phyloP scores from a whole-genome alignment of 306 rosid genomes.

The Alnus rubra region DNA sequence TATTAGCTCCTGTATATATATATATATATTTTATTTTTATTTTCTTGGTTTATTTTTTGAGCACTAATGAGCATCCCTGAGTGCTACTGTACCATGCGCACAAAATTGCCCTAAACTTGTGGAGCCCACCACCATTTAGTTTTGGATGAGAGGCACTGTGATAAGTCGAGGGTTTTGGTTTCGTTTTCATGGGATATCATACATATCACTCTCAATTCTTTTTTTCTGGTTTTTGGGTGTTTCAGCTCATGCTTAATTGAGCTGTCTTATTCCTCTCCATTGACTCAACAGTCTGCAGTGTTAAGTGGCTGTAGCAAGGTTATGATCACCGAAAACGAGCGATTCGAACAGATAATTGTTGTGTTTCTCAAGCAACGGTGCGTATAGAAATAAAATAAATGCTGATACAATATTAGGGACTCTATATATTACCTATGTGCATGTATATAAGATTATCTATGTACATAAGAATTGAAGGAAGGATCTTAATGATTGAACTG shows the following conservation, averaged over 20 bases:
- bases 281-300: too few species aligned
- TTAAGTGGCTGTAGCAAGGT: too few species aligned
- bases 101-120: conserved; percentile 29
- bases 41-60: background rate
- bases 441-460: too few species aligned
- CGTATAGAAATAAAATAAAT: too few species aligned
- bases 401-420: too few species aligned
- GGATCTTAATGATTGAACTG: too few species aligned
- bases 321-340: too few species aligned
- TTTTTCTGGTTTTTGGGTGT: background rate
- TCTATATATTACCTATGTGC: too few species aligned
- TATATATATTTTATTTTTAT: conserved; percentile 17
- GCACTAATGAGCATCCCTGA: conserved; percentile 44
- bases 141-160: conserved; percentile 11
- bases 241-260: conserved; percentile 30
- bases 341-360: too few species aligned
- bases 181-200: conserved; percentile 8
- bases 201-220: background rate
- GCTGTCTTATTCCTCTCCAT: conserved; percentile 33
- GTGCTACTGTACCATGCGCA: conserved; percentile 87
- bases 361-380: too few species aligned
- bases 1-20: conserved; percentile 7
- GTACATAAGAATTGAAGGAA: too few species aligned
- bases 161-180: background rate
- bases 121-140: conserved; percentile 47